Evolutionary conservation across 1,284 basidiomycete species (phyloP).

Genomic region (Ceratobasidium theobromae): DNA sequence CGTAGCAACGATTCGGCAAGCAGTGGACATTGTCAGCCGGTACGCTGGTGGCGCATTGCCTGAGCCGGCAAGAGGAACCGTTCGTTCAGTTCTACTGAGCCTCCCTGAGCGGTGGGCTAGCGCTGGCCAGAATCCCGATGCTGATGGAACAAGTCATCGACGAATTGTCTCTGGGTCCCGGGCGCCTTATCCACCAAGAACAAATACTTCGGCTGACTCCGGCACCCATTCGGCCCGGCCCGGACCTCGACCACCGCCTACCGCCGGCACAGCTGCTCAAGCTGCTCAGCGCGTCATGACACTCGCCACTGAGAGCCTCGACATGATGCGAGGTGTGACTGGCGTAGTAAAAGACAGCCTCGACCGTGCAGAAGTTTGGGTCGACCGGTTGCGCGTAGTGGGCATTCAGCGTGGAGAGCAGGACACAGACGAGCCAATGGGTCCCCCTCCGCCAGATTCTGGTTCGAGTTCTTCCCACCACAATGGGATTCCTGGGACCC

Average conservation of each 20-base stretch:
- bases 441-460: conserved; percentile 3
- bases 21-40: conserved; percentile 83
- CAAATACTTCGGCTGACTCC: conserved; percentile 25
- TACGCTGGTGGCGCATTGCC: conserved; percentile 84
- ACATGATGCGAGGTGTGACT: conserved; percentile 87
- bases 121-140: conserved; percentile 35
- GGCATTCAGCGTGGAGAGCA: conserved; percentile 60
- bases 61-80: conserved; percentile 75
- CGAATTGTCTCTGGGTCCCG: conserved; percentile 33
- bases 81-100: conserved; percentile 78
- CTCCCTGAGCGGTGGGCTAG: conserved; percentile 79
- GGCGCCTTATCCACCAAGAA: conserved; percentile 28
- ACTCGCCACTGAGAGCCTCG: conserved; percentile 85
- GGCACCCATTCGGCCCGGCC: conserved; percentile 28
- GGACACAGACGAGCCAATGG: conserved; percentile 16
- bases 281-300: conserved; percentile 81
- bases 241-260: conserved; percentile 33
- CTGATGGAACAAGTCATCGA: conserved; percentile 23
- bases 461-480: not conserved
- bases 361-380: conserved; percentile 87
- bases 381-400: conserved; percentile 71
- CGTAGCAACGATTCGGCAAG: conserved; percentile 82
- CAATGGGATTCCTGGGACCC: conserved; percentile 27
- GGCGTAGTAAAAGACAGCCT: conserved; percentile 84
- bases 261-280: conserved; percentile 52